Evolutionary conservation across 2,329 filamentous ascomycete genomes (phyloP).

Genomic region (Aspergillus fumigatiaffinis): DNA sequence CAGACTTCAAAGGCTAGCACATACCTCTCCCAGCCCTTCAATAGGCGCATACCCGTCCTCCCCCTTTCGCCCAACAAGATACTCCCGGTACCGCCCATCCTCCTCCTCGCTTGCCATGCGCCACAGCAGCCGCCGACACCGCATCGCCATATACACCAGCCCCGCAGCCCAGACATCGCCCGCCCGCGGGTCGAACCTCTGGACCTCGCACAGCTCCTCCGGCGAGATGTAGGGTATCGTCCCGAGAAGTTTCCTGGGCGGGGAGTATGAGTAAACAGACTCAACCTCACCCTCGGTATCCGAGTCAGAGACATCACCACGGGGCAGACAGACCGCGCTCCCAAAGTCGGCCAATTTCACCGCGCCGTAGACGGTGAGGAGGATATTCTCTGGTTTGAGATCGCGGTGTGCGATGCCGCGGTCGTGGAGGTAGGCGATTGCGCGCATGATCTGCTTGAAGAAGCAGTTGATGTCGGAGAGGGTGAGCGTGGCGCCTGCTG

Average conservation of each 20-base stretch:
- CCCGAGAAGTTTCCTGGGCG: conserved; percentile 42
- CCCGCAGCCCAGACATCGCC: conserved; percentile 30
- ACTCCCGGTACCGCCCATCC: conserved; percentile 23
- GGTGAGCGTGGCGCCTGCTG: conserved; percentile 70
- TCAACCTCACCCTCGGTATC: neutral
- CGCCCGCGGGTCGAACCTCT: conserved; percentile 4
- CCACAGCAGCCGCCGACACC: conserved; percentile 25
- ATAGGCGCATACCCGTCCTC: conserved; percentile 24
- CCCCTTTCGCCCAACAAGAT: conserved; percentile 13
- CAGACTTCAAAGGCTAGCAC: neutral
- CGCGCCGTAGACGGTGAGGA: conserved; percentile 74
- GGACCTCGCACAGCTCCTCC: conserved; percentile 45
- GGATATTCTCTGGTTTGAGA: conserved; percentile 89
- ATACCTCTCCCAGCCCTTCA: conserved; percentile 22
- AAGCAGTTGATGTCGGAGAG: conserved; percentile 81
- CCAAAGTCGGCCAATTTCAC: conserved; percentile 94
- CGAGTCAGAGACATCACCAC: neutral
- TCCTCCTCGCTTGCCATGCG: conserved; percentile 20
- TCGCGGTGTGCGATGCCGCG: conserved; percentile 87
- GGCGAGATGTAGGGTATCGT: conserved; percentile 84
- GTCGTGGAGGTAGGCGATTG: conserved; percentile 63
- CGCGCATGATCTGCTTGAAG: conserved; percentile 61
- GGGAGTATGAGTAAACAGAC: neutral
- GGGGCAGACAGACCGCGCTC: conserved; percentile 33
- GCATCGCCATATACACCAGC: conserved; percentile 25